Evolutionary conservation across 2,329 filamentous ascomycete genomes (phyloP), one percentile per base, ranked within the genome.

Genomic region (Penicillium sp.): DNA sequence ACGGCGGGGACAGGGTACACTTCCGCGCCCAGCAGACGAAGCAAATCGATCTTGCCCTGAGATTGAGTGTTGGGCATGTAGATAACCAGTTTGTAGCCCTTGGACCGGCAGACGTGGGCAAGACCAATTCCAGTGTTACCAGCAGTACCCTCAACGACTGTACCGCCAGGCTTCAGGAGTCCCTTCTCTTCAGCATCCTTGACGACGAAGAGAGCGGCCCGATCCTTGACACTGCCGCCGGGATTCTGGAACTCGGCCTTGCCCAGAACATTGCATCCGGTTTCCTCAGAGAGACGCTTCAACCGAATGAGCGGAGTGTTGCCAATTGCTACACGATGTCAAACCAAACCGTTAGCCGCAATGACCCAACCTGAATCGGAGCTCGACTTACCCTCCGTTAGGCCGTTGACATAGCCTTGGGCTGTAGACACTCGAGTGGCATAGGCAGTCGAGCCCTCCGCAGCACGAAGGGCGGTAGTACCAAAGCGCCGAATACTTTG

Each of bases 51-150:
- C 80, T 99, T 99, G 71, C 92, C 94, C 77, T 96, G 93, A 17
- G 92, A 96, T 78, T 97, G 94, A 42, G 93, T 97, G 80, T 99
- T 89, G 65, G 94, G 94, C 94, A 99, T 97, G 84, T 97, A 99
- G 71, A 99, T 99, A 69, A 97, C 92, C 44, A 96, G 86, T 71
- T 88, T 88, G 82, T 99, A 97, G 33, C 93, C 94, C 65, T 88
- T 88, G 30, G 88, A 90, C 54, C 93, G 85, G 78, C 94, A 97
- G 50, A 99, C 94, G 76, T 97, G 94, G 17, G 94, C 94, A 36
- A 99, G 88, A 1, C 94, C 94, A 72, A 99, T 99, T 60, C 94
- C 94, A 24, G 94, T 99, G 80, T 97, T 99, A 46, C 94, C 94
- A 0, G 94, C 94, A 4, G 94, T 99, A 56, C 94, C 94, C 77